Conservation (phyloP, 495 filamentous ascomycete species). For the Neurospora tetrasperma region DNA sequence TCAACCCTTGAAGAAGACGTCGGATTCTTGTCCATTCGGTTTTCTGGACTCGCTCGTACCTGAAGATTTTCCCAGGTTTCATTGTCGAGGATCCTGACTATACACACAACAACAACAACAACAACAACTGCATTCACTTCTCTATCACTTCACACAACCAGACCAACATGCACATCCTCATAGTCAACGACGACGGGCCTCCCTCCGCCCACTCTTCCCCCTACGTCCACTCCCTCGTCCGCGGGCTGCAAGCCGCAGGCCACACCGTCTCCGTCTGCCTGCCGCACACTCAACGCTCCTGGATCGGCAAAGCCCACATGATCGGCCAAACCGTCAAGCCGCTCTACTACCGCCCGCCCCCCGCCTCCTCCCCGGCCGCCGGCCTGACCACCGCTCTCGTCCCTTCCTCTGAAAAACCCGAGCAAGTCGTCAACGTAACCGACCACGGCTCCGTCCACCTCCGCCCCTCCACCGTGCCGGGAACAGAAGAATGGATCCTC, state of each 20-base stretch:
- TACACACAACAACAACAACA: not conserved
- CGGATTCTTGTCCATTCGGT: not conserved
- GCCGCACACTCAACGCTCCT: conserved; percentile 84
- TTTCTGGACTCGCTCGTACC: not conserved
- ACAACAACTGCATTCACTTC: not conserved
- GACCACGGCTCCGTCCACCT: conserved; percentile 51
- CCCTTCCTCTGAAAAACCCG: not conserved
- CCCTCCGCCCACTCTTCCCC: conserved; percentile 85
- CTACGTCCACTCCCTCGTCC: conserved; percentile 80
- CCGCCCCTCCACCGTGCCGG: conserved; percentile 39
- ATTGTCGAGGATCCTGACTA: not conserved
- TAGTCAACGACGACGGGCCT: conserved; percentile 87
- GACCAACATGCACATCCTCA: conserved; percentile 32
- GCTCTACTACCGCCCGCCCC: conserved; percentile 71
- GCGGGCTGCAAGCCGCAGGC: conserved; percentile 62
- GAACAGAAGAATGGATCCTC: conserved; percentile 83
- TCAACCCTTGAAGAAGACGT: not conserved
- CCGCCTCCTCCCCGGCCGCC: conserved; percentile 35
- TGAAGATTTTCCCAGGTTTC: not conserved
- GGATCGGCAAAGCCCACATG: conserved; percentile 97
- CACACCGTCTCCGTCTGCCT: conserved; percentile 83
- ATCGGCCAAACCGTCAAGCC: conserved; percentile 77
- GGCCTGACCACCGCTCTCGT: conserved; percentile 18
- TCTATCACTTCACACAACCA: not conserved
- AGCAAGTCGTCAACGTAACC: conserved; percentile 31